Base-by-base conservation (phyloP, 352 stramenopile genomes). In the Globisporangium viniferum region DNA sequence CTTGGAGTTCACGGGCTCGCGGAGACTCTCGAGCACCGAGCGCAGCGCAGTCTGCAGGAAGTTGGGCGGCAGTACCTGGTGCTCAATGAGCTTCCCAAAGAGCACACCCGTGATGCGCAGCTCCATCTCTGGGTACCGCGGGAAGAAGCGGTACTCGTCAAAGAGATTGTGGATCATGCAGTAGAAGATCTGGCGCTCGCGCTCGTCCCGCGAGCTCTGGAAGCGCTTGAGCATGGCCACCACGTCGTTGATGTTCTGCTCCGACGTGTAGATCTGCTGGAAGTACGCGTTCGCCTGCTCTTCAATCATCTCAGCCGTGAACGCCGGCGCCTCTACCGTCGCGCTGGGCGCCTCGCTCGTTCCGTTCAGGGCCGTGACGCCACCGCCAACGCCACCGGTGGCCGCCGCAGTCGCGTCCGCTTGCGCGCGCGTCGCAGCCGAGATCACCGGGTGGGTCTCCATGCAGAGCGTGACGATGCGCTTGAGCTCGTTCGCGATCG, bases 121-220 rank as follows among this genome's bases (percentile, higher is more conserved):
- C 75, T 99, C 97, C 82, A 99, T 99, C 76, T 99, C 97, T 7
- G 97, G 97, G 74, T 99, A 99, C 68, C 98, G 97, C 46, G 97
- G 96, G 74, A 99, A 99, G 82, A 99, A 99, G 60, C 97, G 88
- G 77, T 99, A 99, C 79, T 99, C 97, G 72, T 99, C 97, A 76
- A 99, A 99, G 2, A 99, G 80, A 74, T 99, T 99, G 80, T 99
- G 97, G 68, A 99, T 98, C 97, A 99, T 99, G 74, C 96, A 99
- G 53, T 98, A 98, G 77, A 99, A 99, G 70, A 99, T 99, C 76
- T 99, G 97, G 61, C 98, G 97, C 72, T 99, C 97, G 56, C 95
- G 91, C 36, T 92, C 87, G 67, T 99, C 97, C 9, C 91, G 91
- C 15, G 95, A 99, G 27, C 84, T 88, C 82, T 99, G 98, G 86